Evolutionary conservation across 148 eudicot species (phyloP).

Genomic region (Salicornia ramosissima): DNA sequence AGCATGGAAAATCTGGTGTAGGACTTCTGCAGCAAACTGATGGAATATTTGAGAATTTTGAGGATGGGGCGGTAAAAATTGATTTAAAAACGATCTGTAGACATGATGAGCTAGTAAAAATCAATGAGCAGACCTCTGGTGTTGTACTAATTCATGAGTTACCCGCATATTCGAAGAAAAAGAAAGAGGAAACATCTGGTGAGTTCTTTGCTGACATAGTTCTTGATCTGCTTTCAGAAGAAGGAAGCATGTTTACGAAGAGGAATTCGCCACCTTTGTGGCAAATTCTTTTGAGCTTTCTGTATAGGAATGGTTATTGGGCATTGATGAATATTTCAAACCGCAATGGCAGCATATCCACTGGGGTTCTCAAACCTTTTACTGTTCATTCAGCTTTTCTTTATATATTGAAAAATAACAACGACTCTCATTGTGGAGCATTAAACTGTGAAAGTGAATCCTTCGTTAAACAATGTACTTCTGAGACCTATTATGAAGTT

Average conservation of each 20-base stretch:
- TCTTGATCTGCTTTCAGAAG: slow-evolving; percentile 51
- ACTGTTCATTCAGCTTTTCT: slow-evolving; percentile 58
- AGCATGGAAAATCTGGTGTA: slow-evolving; percentile 24
- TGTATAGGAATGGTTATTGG: slow-evolving; percentile 49
- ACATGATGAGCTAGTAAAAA: slow-evolving; percentile 19
- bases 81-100: slow-evolving; percentile 44
- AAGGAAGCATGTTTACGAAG: slow-evolving; percentile 25
- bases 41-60: slow-evolving; percentile 27
- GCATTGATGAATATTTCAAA: slow-evolving; percentile 53
- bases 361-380: slow-evolving; percentile 68
- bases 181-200: slow-evolving; percentile 25
- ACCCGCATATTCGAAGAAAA: slow-evolving; percentile 32
- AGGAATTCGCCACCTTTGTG: slow-evolving; percentile 50
- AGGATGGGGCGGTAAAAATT: slow-evolving; percentile 38
- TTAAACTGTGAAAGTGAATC: slow-evolving; percentile 20
- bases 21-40: slow-evolving; percentile 23
- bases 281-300: slow-evolving; percentile 75
- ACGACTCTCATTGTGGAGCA: slow-evolving; percentile 11
- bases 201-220: slow-evolving; percentile 58
- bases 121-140: slow-evolving; percentile 23
- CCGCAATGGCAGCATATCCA: slow-evolving; percentile 39
- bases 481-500: slow-evolving; percentile 14
- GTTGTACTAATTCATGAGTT: slow-evolving; percentile 42
- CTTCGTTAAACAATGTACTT: slow-evolving; percentile 16
- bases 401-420: slow-evolving; percentile 29